Conservation (phyloP, 768 basidiomycete genomes). For the Trametes punicea region DNA sequence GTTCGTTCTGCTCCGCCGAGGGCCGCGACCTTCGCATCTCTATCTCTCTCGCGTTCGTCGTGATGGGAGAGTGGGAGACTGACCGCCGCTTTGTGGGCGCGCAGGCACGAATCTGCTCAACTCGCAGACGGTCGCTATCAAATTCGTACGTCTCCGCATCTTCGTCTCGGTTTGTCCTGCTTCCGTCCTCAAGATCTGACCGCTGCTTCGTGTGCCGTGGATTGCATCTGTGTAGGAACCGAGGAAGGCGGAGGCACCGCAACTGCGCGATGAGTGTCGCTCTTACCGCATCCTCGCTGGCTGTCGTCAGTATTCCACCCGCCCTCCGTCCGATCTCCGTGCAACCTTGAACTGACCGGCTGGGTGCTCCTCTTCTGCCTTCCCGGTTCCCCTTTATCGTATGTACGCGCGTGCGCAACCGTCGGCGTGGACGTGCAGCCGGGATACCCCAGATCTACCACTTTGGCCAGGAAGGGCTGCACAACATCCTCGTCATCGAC, state of each 20-base stretch:
- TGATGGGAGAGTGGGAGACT: background rate
- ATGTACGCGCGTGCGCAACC: background rate
- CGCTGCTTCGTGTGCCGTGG: background rate
- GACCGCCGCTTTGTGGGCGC: background rate
- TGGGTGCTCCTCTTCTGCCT: background rate
- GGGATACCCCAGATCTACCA: slow-evolving; percentile 99
- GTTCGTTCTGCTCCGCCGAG: slow-evolving; percentile 9
- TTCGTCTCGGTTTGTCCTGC: background rate
- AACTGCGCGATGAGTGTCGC: slow-evolving; percentile 96
- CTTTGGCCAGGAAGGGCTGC: slow-evolving; percentile 97
- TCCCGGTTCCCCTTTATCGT: background rate
- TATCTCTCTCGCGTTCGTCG: too few species aligned
- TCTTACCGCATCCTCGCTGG: slow-evolving; percentile 90
- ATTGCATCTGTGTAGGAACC: too few species aligned
- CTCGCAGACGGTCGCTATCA: slow-evolving; percentile 98
- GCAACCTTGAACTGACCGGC: background rate
- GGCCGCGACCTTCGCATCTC: background rate
- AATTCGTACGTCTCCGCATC: slow-evolving; percentile 76
- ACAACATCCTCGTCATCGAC: slow-evolving; percentile 99
- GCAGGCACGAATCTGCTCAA: slow-evolving; percentile 96
- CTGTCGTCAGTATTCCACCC: slow-evolving; percentile 54
- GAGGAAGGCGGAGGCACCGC: slow-evolving; percentile 93
- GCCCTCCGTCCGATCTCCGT: slow-evolving; percentile 3
- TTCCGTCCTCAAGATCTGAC: background rate
- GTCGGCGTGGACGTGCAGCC: slow-evolving; percentile 42